Percentiles rank a stretch among this genome's conserved stretches.
These are phyloP conservation scores for Avicennia marina DNA, from an alignment of 257 asterid species.

Conservation along the genomic window DNA sequence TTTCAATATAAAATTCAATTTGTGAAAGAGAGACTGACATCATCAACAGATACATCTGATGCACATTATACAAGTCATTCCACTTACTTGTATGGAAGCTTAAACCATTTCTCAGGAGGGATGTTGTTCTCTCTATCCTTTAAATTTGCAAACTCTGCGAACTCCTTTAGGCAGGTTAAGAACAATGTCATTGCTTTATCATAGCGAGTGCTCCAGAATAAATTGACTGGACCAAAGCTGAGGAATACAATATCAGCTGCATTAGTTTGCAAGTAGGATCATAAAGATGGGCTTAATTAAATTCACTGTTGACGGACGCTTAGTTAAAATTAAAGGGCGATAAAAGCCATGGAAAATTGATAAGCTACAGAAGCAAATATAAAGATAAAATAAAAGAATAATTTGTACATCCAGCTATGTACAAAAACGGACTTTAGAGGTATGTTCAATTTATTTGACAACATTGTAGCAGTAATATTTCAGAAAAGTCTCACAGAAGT, in stretches of 20 bases:
- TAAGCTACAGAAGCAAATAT: too few relatives aligned
- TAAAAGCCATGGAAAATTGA: background rate
- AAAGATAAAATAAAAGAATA: too few relatives aligned
- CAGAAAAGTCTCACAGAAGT: background rate
- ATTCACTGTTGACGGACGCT: too few relatives aligned
- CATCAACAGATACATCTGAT: background rate
- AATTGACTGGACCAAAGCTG: constrained; percentile 98
- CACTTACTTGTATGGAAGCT: constrained; percentile 95
- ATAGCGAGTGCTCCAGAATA: constrained; percentile 99
- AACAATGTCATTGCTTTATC: constrained; percentile 96
- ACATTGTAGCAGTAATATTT: background rate
- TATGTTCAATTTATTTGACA: too few relatives aligned
- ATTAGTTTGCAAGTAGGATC: constrained; percentile 11
- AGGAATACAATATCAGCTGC: constrained; percentile 21
- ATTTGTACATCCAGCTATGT: too few relatives aligned
- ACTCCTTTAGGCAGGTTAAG: constrained; percentile 92
- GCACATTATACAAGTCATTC: background rate
- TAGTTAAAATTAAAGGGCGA: too few relatives aligned
- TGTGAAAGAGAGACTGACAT: background rate
- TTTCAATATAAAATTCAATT: too few relatives aligned
- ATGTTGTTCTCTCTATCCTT: constrained; percentile 88
- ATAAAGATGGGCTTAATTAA: too few relatives aligned
- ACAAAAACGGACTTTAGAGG: too few relatives aligned
- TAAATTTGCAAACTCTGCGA: constrained; percentile 87
- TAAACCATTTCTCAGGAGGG: constrained; percentile 79